Base-by-base conservation (phyloP, 352 stramenopile genomes). In the Pythium phragmitis region DNA sequence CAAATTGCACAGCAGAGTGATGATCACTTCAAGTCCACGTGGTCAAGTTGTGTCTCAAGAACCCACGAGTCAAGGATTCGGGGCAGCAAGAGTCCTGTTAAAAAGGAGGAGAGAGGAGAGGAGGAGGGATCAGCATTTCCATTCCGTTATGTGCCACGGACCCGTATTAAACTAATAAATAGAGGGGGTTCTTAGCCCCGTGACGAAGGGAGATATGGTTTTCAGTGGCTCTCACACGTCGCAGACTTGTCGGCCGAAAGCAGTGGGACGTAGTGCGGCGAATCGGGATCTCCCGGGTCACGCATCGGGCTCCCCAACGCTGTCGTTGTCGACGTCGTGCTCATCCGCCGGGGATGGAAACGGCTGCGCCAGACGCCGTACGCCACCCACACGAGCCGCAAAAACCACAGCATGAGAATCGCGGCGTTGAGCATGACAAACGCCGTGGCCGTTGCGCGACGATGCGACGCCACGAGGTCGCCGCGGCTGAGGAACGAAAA, bases 401-500 rank as follows among this genome's bases (percentile, higher is more conserved):
- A 7, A 34, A 72, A 72, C 66, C 66, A 72, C 28, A 68, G 42
- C 1, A 60, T 33, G 45, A 72, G 52, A 7, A 72, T 39, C 21
- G 60, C 26, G 19, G 66, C 51, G 37, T 72, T 72, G 52, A 72
- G 23, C 3, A 57, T 50, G 45, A 72, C 52, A 43, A 63, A 72
- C 14, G 59, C 60, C 21, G 45, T 50, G 8, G 60, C 66, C 8
- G 39, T 33, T 7, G 55, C 23, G 7, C 37, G 26, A 12, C 52
- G 60, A 2, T 6, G 49, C 12, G 62, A 42, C n/a, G 43, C 14
- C 12, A 49, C 47, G 7, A 34, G 36, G 46, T 16, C 21, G 3
- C 45, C 28, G 33, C 28, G 43, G 19, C 37, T 57, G 28, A 72
- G 36, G 34, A 72, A 72, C 11, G 57, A 58, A 47, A 72, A 72